A percentile compares a stretch with the other conserved stretches of the same genome.
phyloP scores from a whole-genome alignment of 2,329 filamentous ascomycete species.

The Alternaria infectoria region DNA sequence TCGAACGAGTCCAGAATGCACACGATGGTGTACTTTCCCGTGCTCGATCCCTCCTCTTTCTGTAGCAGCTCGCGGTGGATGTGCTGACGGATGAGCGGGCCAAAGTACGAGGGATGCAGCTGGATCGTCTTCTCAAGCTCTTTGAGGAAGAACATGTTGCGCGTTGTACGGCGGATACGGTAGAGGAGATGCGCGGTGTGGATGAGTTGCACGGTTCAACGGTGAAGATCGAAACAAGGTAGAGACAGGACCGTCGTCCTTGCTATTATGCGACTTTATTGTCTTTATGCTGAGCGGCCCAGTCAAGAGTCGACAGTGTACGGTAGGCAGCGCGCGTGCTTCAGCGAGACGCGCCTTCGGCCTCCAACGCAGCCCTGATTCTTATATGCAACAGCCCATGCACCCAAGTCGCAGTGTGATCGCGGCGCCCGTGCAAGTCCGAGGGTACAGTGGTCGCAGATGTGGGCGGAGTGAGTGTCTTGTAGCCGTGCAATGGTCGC shows the following conservation, averaged over 20 bases:
- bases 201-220: conserved; percentile 19
- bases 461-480: conserved; percentile 20
- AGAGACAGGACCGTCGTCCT: conserved; percentile 15
- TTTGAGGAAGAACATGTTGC: conserved; percentile 94
- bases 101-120: conserved; percentile 96
- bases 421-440: conserved; percentile 23
- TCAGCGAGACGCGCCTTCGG: conserved; percentile 38
- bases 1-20: conserved; percentile 97
- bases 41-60: conserved; percentile 94
- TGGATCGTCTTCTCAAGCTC: conserved; percentile 94
- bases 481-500: conserved; percentile 18
- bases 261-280: conserved; percentile 35
- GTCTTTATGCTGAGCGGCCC: conserved; percentile 27
- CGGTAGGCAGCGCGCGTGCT: conserved; percentile 23
- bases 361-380: conserved; percentile 34
- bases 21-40: conserved; percentile 95
- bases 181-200: conserved; percentile 12
- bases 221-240: conserved; percentile 8
- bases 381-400: conserved; percentile 33
- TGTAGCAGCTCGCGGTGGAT: conserved; percentile 87
- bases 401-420: conserved; percentile 24
- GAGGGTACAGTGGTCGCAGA: conserved; percentile 11
- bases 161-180: conserved; percentile 16
- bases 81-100: conserved; percentile 88
- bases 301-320: conserved; percentile 25